A percentile compares a stretch with the other conserved stretches of the same genome.
phyloP scores from a whole-genome alignment of 176 grass and related monocot species.

The Carex pumila region DNA sequence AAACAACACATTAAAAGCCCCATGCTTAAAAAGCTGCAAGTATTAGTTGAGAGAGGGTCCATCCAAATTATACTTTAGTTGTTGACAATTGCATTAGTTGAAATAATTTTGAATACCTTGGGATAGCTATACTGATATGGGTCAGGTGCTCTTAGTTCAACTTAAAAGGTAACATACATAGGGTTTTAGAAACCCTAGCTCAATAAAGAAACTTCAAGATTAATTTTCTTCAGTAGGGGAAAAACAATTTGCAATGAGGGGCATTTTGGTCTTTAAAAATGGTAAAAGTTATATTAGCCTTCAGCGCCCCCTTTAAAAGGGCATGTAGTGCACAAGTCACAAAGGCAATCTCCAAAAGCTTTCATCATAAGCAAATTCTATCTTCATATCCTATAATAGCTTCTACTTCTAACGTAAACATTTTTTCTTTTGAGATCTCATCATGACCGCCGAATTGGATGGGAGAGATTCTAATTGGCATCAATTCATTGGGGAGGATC shows the following conservation, averaged over 20 bases:
- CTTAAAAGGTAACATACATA: constrained; percentile 10
- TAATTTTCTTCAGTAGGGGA: background rate
- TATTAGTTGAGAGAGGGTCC: constrained; percentile 38
- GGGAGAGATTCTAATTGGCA: constrained; percentile 42
- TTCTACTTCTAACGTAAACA: background rate
- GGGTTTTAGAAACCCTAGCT: background rate
- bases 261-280: constrained; percentile 25
- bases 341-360: background rate
- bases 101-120: constrained; percentile 8
- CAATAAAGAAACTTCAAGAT: constrained; percentile 2
- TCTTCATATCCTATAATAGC: background rate
- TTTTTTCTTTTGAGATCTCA: background rate
- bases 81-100: constrained; percentile 60
- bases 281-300: constrained; percentile 21
- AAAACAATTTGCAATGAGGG: background rate
- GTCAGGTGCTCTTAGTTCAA: constrained; percentile 25
- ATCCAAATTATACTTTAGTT: constrained; percentile 57
- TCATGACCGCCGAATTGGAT: constrained; percentile 28
- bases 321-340: constrained; percentile 28
- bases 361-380: constrained; percentile 10
- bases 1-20: constrained; percentile 9
- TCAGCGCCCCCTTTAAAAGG: constrained; percentile 24
- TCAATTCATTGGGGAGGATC: constrained; percentile 34
- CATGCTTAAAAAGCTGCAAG: constrained; percentile 23
- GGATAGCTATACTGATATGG: constrained; percentile 24